These are phyloP conservation scores for Cryptosporidium ubiquitum DNA, from an alignment of 169 alveolate genomes.

Conservation along the genomic window DNA sequence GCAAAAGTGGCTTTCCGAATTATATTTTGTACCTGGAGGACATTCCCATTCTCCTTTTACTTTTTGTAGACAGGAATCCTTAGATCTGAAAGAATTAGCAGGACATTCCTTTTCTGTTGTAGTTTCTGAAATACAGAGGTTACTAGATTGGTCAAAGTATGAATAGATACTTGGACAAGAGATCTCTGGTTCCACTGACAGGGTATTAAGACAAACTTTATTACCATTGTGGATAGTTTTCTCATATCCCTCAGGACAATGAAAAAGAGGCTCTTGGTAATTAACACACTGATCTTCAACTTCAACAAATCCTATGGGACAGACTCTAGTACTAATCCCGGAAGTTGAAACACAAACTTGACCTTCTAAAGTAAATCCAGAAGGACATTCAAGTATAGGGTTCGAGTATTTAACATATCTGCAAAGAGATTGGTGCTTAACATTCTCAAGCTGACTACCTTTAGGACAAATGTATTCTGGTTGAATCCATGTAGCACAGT, in stretches of 20 bases:
- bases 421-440: slow-evolving; percentile 8
- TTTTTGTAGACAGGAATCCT: slow-evolving; percentile 32
- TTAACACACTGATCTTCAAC: slow-evolving; percentile 21
- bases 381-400: slow-evolving; percentile 33
- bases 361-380: slow-evolving; percentile 23
- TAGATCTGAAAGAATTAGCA: neutral
- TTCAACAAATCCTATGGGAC: slow-evolving; percentile 66
- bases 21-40: slow-evolving; percentile 66
- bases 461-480: slow-evolving; percentile 48
- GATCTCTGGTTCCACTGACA: slow-evolving; percentile 41
- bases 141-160: slow-evolving; percentile 11
- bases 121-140: slow-evolving; percentile 20
- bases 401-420: slow-evolving; percentile 1
- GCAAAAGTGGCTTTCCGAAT: slow-evolving; percentile 18
- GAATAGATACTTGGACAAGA: slow-evolving; percentile 27
- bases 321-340: neutral
- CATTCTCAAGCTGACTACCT: neutral
- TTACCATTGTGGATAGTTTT: slow-evolving; percentile 25
- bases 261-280: slow-evolving; percentile 32
- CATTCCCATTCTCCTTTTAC: slow-evolving; percentile 48
- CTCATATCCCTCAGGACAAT: slow-evolving; percentile 56
- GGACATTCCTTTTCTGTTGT: slow-evolving; percentile 38
- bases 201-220: slow-evolving; percentile 13
- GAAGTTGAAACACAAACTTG: slow-evolving; percentile 34
- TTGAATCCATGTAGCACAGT: slow-evolving; percentile 45